These are phyloP conservation scores for Moesziomyces antarcticus DNA, from an alignment of 1,284 basidiomycete genomes.

Conservation along the genomic window DNA sequence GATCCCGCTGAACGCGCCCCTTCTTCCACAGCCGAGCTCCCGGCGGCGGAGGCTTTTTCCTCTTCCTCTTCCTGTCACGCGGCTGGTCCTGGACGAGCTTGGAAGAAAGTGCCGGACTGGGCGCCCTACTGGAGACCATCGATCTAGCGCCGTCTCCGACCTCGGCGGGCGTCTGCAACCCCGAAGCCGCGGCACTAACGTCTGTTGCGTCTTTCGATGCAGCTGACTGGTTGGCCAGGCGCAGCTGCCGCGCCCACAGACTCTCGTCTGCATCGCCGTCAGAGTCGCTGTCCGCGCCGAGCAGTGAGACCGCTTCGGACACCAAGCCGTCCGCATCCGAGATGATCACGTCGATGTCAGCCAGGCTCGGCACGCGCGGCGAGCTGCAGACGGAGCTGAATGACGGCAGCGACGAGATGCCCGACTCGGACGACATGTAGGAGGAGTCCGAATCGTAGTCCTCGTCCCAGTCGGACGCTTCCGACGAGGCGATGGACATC, in stretches of 20 bases:
- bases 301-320: constrained; percentile 22
- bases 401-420: constrained; percentile 43
- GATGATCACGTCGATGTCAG: constrained; percentile 7
- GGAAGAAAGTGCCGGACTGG: constrained; percentile 14
- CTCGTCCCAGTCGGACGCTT: constrained; percentile 15
- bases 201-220: constrained; percentile 1
- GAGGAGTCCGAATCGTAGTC: constrained; percentile 39
- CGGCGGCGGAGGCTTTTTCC: constrained; percentile 42
- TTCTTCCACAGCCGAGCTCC: constrained; percentile 47
- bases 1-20: constrained; percentile 39
- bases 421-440: constrained; percentile 11
- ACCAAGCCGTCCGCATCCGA: constrained; percentile 10
- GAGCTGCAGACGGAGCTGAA: constrained; percentile 42
- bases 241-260: constrained; percentile 37
- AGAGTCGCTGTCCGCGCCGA: constrained; percentile 10
- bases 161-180: constrained; percentile 13
- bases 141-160: neutral
- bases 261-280: constrained; percentile 36
- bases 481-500: neutral
- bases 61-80: constrained; percentile 17
- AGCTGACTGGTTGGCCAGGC: constrained; percentile 18
- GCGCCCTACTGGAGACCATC: constrained; percentile 11
- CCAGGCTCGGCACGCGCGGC: constrained; percentile 16
- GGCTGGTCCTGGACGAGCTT: neutral
- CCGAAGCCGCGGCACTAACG: constrained; percentile 4